Evolutionary conservation across 2,329 filamentous ascomycete genomes (phyloP), one percentile per base, ranked within the genome.

Genomic region (Sporothrix euskadiensis): DNA sequence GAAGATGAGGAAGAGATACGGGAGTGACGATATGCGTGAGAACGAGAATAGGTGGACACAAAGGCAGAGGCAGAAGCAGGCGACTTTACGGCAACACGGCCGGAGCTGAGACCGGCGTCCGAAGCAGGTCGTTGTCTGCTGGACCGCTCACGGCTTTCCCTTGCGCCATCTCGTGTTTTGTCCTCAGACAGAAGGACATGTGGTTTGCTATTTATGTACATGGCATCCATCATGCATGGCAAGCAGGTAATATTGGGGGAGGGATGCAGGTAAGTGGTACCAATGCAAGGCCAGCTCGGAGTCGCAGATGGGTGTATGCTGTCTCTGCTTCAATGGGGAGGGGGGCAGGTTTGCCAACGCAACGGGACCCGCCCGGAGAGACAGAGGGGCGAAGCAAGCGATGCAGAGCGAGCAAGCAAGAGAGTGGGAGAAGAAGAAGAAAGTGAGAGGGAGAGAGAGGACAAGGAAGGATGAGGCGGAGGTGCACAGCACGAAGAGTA

Each of bases 191-290:
- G 57, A 59, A 73, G 74, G 75, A 49, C 71, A 44, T 74, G 75
- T 71, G 76, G 74, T 52, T 76, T 76, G 73, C 73, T 77, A 78
- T 75, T 75, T 76, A 75, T 76, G 74, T 75, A 72, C 76, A 74
- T 73, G 74, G 73, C 72, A 71, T 74, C 76, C 74, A 76, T 74
- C 69, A 73, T 74, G 71, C 71, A 72, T 66, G 65, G 73, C 66
- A 61, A 68, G 69, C 69, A 61, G 47, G 61, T 30, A 56, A 72
- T 66, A 66, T 59, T 74, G 65, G 74, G 69, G 66, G 56, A 39
- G 35, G 72, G 59, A 63, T 73, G 75, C 72, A 72, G 72, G 71
- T 59, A 71, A 59, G 74, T 75, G 71, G 75, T 75, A 77, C 77
- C 75, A 75, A 77, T 77, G 75, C 75, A 75, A 74, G 74, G 74